Base-by-base conservation (phyloP, 495 filamentous ascomycete species). In the Penicillium robsamsonii region DNA sequence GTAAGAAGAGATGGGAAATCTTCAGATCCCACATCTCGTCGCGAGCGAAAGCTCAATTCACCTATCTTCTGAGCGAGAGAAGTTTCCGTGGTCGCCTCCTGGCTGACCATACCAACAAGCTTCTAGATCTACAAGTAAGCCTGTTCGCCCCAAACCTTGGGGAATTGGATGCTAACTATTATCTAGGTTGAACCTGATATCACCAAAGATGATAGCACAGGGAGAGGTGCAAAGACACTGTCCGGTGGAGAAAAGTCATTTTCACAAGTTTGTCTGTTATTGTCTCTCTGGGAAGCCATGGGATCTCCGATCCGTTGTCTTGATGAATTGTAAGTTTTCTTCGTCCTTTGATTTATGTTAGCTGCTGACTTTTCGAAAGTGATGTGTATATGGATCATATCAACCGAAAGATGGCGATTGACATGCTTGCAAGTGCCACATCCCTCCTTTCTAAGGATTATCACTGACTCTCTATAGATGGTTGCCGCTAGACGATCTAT, bases 361-460 rank as follows among this genome's bases (percentile, higher is more conserved):
- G 2, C 54, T 49, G 40, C 72, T 74, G 53, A 74, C 55, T 5
- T 56, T 33, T 56, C 27, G 4, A 18, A 48, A 87, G 84, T 65
- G 94, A 99, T 74, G 94, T 99, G 40, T 99, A 96, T 75, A 99
- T 99, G 94, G 94, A 99, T 64, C 88, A 85, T 59, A 90, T 97
- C 53, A 99, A 99, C 69, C 84, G 94, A 43, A 91, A 90, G 50
- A 88, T 95, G 63, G 93, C 89, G 62, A 95, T 96, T 59, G 88
- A 89, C 58, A 92, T 97, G 91, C 93, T 99, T 64, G 90, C 92
- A 76, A 73, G 85, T 75, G 29, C 40, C n/a, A 27, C 22, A 25
- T 47, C 22, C 22, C 22, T 50, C 49, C 18, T 35, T n/a, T 24
- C 33, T 20, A 13, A 18, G 27, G 38, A 49, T 5, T 29, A 25